Evolutionary conservation across 345 rosid species (phyloP).

Genomic region (Acer yangbiense): DNA sequence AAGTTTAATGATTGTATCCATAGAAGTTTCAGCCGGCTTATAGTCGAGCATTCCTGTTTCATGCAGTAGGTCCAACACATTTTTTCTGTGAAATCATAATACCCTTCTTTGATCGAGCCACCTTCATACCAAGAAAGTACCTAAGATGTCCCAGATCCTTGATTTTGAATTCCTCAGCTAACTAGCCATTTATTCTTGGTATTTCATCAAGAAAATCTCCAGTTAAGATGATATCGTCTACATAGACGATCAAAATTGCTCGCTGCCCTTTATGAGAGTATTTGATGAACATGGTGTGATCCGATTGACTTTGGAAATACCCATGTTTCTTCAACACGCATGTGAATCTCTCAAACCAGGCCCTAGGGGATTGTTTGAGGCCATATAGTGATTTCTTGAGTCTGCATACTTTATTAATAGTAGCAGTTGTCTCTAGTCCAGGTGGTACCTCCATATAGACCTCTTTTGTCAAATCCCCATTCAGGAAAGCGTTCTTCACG

Average conservation of each 20-base stretch:
- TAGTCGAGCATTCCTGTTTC: background rate
- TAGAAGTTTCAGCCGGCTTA: background rate
- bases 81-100: background rate
- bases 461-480: background rate
- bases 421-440: too few relatives aligned
- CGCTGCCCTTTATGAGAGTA: background rate
- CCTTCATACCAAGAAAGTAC: background rate
- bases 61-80: background rate
- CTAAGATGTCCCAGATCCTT: background rate
- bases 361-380: background rate
- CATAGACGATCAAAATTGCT: background rate
- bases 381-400: too few relatives aligned
- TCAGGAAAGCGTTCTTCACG: too few relatives aligned
- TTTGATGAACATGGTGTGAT: background rate
- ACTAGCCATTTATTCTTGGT: background rate
- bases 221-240: background rate
- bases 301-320: background rate
- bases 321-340: background rate
- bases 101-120: background rate
- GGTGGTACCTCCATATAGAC: background rate
- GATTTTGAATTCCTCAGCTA: background rate
- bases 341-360: background rate
- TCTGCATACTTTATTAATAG: background rate
- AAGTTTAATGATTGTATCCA: background rate
- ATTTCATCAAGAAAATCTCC: background rate